Conservation (phyloP, 345 rosid genomes). For the Citrus reticulata region DNA sequence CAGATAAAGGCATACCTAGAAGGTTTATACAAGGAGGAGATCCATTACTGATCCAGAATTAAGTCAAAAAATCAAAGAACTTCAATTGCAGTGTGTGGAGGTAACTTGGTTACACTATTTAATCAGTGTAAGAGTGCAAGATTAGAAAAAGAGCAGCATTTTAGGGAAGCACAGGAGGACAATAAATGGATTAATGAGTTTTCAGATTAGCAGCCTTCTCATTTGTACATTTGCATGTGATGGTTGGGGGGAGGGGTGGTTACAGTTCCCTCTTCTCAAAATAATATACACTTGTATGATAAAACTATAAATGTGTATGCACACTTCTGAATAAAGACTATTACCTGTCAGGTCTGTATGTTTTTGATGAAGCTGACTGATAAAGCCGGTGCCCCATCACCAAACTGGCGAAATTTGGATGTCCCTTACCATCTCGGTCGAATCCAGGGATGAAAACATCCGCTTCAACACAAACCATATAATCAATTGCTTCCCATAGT, state of each 20-base stretch:
- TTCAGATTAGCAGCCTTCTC: background rate
- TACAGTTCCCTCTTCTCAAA: background rate
- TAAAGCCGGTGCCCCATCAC: conserved; percentile 96
- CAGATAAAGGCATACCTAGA: background rate
- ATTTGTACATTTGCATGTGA: background rate
- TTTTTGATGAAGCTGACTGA: conserved; percentile 78
- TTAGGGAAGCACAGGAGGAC: no score
- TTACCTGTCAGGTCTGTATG: conserved; percentile 91
- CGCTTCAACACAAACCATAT: conserved; percentile 77
- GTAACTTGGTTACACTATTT: background rate
- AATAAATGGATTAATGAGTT: background rate
- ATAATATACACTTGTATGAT: background rate
- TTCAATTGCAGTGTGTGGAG: background rate
- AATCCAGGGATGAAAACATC: conserved; percentile 90
- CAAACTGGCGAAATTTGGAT: conserved; percentile 85
- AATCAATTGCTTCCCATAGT: conserved; percentile 96
- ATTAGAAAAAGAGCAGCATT: background rate
- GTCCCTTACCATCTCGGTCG: conserved; percentile 92
- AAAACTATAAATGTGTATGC: background rate
- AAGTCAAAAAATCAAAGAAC: background rate
- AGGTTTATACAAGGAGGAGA: background rate
- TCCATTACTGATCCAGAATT: background rate
- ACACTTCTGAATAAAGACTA: background rate
- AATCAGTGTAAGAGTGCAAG: background rate
- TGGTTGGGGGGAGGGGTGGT: background rate